These are phyloP conservation scores for Kluyveromyces sp. DNA, from an alignment of 1,139 yeast species.

Conservation along the genomic window DNA sequence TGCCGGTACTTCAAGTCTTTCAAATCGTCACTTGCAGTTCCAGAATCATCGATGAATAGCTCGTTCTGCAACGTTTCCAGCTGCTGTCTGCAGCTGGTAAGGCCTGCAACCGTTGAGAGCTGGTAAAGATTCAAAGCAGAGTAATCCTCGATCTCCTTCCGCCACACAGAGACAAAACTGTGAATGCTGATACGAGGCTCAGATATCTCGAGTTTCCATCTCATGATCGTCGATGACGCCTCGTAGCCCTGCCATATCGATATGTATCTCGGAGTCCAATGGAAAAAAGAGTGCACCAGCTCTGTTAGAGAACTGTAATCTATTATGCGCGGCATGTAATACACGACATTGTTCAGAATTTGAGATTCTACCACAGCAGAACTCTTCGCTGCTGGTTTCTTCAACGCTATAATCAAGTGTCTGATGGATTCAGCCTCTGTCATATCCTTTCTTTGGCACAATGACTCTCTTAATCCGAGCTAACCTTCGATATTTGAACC, in stretches of 20 bases:
- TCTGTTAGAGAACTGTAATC: slow-evolving; percentile 10
- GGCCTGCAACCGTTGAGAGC: slow-evolving; percentile 24
- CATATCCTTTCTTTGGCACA: background rate
- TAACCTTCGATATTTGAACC: too few species aligned
- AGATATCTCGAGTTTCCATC: slow-evolving; percentile 29
- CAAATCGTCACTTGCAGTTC: slow-evolving; percentile 14
- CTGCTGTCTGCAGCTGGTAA: slow-evolving; percentile 16
- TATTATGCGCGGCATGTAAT: slow-evolving; percentile 24
- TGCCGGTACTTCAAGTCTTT: slow-evolving; percentile 17
- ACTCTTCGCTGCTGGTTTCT: background rate
- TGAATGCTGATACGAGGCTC: slow-evolving; percentile 24
- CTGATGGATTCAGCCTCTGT: background rate
- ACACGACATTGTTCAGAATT: slow-evolving; percentile 19
- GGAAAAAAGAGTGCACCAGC: slow-evolving; percentile 16
- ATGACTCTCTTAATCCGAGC: too few species aligned
- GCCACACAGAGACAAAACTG: slow-evolving; percentile 23
- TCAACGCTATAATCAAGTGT: background rate
- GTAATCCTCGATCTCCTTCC: slow-evolving; percentile 13
- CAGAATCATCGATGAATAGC: slow-evolving; percentile 22
- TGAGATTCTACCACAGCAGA: background rate
- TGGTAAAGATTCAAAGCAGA: slow-evolving; percentile 21
- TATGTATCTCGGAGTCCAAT: slow-evolving; percentile 9
- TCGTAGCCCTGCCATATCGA: slow-evolving; percentile 18
- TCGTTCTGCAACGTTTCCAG: slow-evolving; percentile 17
- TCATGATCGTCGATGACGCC: slow-evolving; percentile 19